These are phyloP conservation scores for Apocynum venetum DNA, from an alignment of 257 asterid genomes.

Conservation along the genomic window DNA sequence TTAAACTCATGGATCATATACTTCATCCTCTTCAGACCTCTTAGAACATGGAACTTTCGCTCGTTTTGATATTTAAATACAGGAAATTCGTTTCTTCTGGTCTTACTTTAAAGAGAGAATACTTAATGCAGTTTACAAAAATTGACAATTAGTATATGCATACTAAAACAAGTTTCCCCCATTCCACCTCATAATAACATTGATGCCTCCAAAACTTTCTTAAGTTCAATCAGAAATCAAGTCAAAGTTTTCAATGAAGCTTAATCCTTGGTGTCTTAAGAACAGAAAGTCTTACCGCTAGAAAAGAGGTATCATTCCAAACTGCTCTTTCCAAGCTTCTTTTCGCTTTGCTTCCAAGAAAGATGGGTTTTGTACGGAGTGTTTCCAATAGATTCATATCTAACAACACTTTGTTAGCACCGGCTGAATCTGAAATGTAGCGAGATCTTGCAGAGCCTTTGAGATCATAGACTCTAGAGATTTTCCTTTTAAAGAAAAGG, in stretches of 20 bases:
- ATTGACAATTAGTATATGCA: too few species aligned
- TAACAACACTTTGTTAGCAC: conserved; percentile 68
- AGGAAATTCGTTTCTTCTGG: too few species aligned
- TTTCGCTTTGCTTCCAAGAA: conserved; percentile 87
- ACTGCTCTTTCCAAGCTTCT: conserved; percentile 84
- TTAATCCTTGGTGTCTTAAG: not conserved
- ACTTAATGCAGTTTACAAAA: too few species aligned
- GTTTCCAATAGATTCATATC: conserved; percentile 87
- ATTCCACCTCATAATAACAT: too few species aligned
- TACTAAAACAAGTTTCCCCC: too few species aligned
- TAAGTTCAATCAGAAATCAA: not conserved
- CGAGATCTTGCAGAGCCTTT: conserved; percentile 86
- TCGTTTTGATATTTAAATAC: too few species aligned
- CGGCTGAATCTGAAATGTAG: conserved; percentile 70
- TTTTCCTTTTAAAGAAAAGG: conserved; percentile 68
- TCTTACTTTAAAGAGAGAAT: too few species aligned
- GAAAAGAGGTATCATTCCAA: conserved; percentile 91
- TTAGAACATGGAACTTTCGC: too few species aligned
- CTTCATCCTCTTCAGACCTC: too few species aligned
- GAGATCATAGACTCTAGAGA: conserved; percentile 75
- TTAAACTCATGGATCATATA: too few species aligned
- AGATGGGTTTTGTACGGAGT: conserved; percentile 75
- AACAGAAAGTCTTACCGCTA: conserved; percentile 56
- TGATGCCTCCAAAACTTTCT: not conserved
- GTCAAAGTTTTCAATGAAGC: not conserved